Percentiles rank a stretch among this genome's conserved stretches.
Conservation (phyloP, 2,329 filamentous ascomycete genomes). For the Calonectria pauciramosa region DNA sequence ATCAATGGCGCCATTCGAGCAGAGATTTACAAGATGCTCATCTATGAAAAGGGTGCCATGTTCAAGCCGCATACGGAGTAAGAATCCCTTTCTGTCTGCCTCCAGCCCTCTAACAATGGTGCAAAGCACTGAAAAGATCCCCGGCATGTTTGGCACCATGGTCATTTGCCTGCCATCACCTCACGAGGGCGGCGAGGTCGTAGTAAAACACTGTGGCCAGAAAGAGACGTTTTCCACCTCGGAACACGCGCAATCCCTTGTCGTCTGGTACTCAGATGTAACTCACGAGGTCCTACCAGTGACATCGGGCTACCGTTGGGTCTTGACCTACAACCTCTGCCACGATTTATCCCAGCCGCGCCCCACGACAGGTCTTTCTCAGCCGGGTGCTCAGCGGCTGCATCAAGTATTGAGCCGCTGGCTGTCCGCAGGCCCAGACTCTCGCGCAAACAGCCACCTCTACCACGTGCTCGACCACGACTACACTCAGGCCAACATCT, state of each 20-base stretch:
- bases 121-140: constrained; percentile 58
- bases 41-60: constrained; percentile 65
- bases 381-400: constrained; percentile 28
- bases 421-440: constrained; percentile 30
- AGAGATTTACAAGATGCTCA: constrained; percentile 61
- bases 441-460: constrained; percentile 19
- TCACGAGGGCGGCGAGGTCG: constrained; percentile 62
- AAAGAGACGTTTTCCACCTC: constrained; percentile 50
- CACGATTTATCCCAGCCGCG: constrained; percentile 31
- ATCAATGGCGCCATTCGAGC: constrained; percentile 48
- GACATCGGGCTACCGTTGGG: constrained; percentile 61
- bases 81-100: neutral
- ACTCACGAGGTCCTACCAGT: constrained; percentile 65
- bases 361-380: constrained; percentile 38
- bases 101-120: neutral
- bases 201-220: constrained; percentile 54
- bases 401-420: constrained; percentile 44
- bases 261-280: constrained; percentile 65
- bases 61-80: constrained; percentile 62
- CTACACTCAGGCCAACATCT: constrained; percentile 51
- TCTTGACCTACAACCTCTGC: constrained; percentile 66
- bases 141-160: constrained; percentile 65
- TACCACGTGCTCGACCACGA: constrained; percentile 52
- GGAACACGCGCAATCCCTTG: constrained; percentile 33
- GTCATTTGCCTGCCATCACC: constrained; percentile 62